Percentiles rank a stretch among this genome's conserved stretches.
phyloP scores from a whole-genome alignment of 352 stramenopile species.

The Globisporangium nodosum region DNA sequence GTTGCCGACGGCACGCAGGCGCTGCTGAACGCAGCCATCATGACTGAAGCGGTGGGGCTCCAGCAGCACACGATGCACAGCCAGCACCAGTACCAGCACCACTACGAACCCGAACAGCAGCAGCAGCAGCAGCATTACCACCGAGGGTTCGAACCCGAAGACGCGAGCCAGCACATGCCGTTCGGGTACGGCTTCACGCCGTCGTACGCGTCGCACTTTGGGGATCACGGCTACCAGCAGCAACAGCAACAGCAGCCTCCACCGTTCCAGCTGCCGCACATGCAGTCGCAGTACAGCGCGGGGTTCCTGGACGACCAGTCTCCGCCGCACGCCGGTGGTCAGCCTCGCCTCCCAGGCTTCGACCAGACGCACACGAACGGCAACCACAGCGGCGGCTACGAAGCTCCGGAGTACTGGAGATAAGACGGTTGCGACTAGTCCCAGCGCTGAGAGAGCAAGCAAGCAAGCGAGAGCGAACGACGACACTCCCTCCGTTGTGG shows the following conservation, averaged over 20 bases:
- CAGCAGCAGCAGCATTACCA: constrained; percentile 25
- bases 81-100: constrained; percentile 27
- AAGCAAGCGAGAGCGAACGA: neutral
- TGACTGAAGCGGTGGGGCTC: constrained; percentile 57
- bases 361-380: constrained; percentile 1
- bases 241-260: constrained; percentile 2
- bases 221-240: constrained; percentile 17
- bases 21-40: constrained; percentile 63
- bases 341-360: constrained; percentile 28
- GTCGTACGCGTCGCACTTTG: constrained; percentile 20
- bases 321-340: constrained; percentile 19
- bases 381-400: constrained; percentile 4
- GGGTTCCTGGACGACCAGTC: constrained; percentile 23
- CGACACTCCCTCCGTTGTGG: neutral
- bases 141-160: constrained; percentile 62
- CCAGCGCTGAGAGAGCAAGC: neutral
- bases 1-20: constrained; percentile 56
- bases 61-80: constrained; percentile 16
- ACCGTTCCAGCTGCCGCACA: constrained; percentile 17
- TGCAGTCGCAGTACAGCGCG: constrained; percentile 24
- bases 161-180: constrained; percentile 27
- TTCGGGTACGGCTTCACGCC: constrained; percentile 23
- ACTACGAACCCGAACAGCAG: constrained; percentile 10
- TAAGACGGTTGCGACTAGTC: constrained; percentile 11
- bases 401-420: constrained; percentile 50